These are phyloP conservation scores for Ashbya aceris DNA, from an alignment of 1,139 yeast species.

Conservation along the genomic window DNA sequence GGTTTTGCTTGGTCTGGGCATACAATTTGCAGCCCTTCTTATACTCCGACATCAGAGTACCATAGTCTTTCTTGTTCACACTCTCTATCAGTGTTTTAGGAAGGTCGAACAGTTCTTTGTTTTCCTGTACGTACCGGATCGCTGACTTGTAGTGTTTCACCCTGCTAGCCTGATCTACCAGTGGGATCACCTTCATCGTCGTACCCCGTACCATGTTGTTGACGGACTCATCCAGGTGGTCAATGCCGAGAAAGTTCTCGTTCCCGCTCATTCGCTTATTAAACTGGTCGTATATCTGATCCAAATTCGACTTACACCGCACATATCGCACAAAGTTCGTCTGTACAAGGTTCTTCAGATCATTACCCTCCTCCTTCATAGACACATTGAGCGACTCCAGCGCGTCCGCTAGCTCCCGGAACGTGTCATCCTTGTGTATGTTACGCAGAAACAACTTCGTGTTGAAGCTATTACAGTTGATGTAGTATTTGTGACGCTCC, in stretches of 20 bases:
- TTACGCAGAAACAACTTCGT: conserved; percentile 60
- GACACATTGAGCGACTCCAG: conserved; percentile 51
- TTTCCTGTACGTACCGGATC: conserved; percentile 51
- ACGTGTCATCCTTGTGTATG: conserved; percentile 63
- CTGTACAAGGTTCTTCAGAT: conserved; percentile 58
- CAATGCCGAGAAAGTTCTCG: conserved; percentile 22
- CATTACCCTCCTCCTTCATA: conserved; percentile 56
- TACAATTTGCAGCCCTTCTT: conserved; percentile 42
- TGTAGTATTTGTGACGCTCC: conserved; percentile 44
- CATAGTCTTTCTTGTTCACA: conserved; percentile 56
- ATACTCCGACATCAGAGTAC: conserved; percentile 61
- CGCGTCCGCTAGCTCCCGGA: conserved; percentile 49
- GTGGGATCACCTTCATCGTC: conserved; percentile 64
- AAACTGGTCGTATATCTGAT: conserved; percentile 47
- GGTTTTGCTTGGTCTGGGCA: conserved; percentile 7
- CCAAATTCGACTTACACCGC: conserved; percentile 60
- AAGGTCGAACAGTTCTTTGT: conserved; percentile 60
- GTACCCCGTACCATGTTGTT: conserved; percentile 47
- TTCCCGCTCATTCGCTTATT: conserved; percentile 29
- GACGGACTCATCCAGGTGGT: conserved; percentile 39
- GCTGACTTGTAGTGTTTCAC: conserved; percentile 53
- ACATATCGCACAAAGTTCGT: conserved; percentile 69
- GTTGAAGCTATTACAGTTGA: conserved; percentile 65
- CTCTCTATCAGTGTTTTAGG: conserved; percentile 52
- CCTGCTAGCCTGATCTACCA: conserved; percentile 52